Evolutionary conservation across 768 basidiomycete species (phyloP).

Genomic region (Boletus pseudo-olivaceus): DNA sequence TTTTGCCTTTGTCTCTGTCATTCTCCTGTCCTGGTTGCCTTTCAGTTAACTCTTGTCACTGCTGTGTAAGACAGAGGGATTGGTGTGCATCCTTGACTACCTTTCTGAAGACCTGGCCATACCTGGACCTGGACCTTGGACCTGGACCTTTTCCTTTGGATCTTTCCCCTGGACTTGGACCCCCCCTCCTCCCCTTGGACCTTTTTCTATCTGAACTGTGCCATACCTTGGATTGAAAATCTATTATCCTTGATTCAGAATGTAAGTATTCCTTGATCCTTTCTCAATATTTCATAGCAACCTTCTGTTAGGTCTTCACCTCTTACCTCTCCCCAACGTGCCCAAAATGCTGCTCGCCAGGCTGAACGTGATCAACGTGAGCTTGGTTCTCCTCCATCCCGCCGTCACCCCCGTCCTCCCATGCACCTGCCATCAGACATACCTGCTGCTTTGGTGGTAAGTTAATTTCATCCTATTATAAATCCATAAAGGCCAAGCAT

Average conservation of each 20-base stretch:
- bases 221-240: too few relatives aligned
- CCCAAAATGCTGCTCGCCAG: background rate
- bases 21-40: too few relatives aligned
- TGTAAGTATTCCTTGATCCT: background rate
- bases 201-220: background rate
- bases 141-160: background rate
- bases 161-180: background rate
- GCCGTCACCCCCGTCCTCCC: background rate
- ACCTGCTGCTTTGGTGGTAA: background rate
- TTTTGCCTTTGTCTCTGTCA: background rate
- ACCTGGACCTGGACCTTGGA: background rate
- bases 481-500: too few relatives aligned
- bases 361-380: background rate
- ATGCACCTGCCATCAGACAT: background rate
- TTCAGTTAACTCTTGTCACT: background rate
- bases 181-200: too few relatives aligned
- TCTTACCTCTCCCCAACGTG: background rate
- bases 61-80: background rate
- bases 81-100: background rate
- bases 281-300: background rate
- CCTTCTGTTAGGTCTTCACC: background rate
- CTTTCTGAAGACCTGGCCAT: background rate
- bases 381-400: background rate
- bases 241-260: background rate
- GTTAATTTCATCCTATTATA: too few relatives aligned